Conservation (phyloP, 257 asterid genomes). For the Voacanga thouarsii region DNA sequence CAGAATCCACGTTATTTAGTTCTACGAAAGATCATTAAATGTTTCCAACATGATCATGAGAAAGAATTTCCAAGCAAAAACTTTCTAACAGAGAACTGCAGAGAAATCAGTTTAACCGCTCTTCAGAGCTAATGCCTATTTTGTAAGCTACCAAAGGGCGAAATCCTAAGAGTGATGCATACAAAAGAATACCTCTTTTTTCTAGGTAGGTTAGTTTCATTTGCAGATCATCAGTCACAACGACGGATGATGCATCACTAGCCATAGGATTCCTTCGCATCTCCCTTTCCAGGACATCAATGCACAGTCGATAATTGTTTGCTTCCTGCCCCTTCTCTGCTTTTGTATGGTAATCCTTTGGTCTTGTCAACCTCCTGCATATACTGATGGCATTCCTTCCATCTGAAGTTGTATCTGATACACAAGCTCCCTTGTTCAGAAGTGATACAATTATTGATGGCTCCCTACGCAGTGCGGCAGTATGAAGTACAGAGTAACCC, state of each 20-base stretch:
- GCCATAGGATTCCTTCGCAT: conserved; percentile 51
- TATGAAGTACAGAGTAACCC: conserved; percentile 58
- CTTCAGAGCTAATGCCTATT: not conserved
- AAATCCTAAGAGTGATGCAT: too few relatives aligned
- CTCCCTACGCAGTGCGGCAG: conserved; percentile 68
- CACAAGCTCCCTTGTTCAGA: conserved; percentile 58
- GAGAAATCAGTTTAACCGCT: not conserved
- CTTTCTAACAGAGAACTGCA: not conserved
- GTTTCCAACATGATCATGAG: not conserved
- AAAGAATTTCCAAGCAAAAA: not conserved
- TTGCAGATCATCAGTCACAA: conserved; percentile 55
- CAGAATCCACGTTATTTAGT: too few relatives aligned
- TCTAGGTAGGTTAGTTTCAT: conserved; percentile 56
- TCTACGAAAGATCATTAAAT: not conserved
- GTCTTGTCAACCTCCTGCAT: conserved; percentile 58
- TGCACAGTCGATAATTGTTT: conserved; percentile 56
- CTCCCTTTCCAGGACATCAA: conserved; percentile 74
- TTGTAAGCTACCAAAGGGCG: not conserved
- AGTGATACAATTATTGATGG: conserved; percentile 67
- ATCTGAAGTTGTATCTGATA: conserved; percentile 43
- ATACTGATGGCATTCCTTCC: conserved; percentile 51
- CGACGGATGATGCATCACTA: conserved; percentile 31
- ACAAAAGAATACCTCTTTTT: conserved; percentile 56
- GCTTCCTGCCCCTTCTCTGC: conserved; percentile 60
- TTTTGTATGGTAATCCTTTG: conserved; percentile 60